Evolutionary conservation across 2,329 filamentous ascomycete species (phyloP), one percentile per base, ranked within the genome.

Genomic region (Elsinoe batatas): DNA sequence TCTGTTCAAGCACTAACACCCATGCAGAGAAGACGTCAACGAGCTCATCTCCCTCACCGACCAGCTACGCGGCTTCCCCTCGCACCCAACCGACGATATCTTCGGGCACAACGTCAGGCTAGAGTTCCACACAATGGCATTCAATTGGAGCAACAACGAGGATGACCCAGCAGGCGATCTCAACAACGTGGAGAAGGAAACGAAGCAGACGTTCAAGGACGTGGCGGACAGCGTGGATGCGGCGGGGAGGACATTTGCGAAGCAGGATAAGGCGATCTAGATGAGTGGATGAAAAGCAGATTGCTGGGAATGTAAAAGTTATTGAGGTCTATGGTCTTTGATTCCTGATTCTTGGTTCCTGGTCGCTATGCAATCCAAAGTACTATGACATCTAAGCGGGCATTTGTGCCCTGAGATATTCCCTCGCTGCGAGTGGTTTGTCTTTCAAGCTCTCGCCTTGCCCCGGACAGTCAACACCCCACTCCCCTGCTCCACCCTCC

Each of bases 391-490:
- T 30, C 26, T 8, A 8, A 30, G 7, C 7, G 4, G 5, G 26
- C 26, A 30, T 8, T 13, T 17, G 18, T 13, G 4, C 18, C 15
- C 40, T 5, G 15, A 22, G 8, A 5, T 51, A 43, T 15, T 11
- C 18, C 15, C 33, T 15, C 26, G 18, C 17, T 5, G 22, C 22
- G 22, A 22, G 22, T 22, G 22, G 22, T 5, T 22, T 22, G 22
- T 5, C 22, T 22, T 22, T 22, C 22, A 60, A 26, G 26, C 62
- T 56, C 64, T 70, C 22, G 66, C 69, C 53, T 72, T 67, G 0
- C 91, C 91, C 10, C 74, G 82, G 13, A 96, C 80, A 50, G 83
- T 72, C 64, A 91, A 79, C 36, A 80, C 79, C 0, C 90, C 91
- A 26, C 81, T 83, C 42, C 82, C 78, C 43, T 86, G 77, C 66